Evolutionary conservation across 805 yeast species (phyloP), one percentile per base, ranked within the genome.

Genomic region (Blastobotrys parvus): DNA sequence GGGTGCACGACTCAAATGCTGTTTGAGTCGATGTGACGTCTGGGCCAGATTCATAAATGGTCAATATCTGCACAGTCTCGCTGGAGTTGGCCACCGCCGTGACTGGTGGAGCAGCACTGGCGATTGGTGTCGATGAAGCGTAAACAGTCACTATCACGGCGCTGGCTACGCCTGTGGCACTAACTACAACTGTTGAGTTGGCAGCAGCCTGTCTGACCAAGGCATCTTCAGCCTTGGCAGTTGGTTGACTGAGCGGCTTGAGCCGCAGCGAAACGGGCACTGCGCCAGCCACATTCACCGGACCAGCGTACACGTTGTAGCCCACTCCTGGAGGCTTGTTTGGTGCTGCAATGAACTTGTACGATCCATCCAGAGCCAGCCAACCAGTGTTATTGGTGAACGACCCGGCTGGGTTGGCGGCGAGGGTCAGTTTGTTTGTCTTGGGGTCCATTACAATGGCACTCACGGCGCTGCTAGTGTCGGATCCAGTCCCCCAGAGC

Each of bases 251-350:
- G n/a, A n/a, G n/a, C n/a, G 27, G 19, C 7, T 8, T n/a, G 3
- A 33, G 19, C 15, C 19, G n/a, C 27, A 44, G 44, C 27, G 22
- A 15, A 20, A 48, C 34, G 15, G 48, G 45, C 22, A 44, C 31
- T 3, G 45, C 33, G 3, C 44, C 46, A 3, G 38, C 27, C 13
- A 16, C 42, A 2, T 35, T 27, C 15, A 34, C 18, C 11, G 33
- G 15, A 10, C 47, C 53, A 15, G 45, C 20, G 16, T 33, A 46
- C 13, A 50, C 21, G 15, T 30, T 20, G 30, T 29, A 44, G 15
- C 46, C 46, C 3, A 49, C 50, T 11, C 35, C 38, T n/a, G n/a
- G n/a, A 13, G 37, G 32, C n/a, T n/a, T n/a, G n/a, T n/a, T n/a
- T 2, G 52, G 46, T 16, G 39, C 42, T 19, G 48, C 54, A 19